Percentiles rank a stretch among this genome's conserved stretches.
Conservation (phyloP, 2,329 filamentous ascomycete genomes). For the Stagonosporopsis chrysanthemi region DNA sequence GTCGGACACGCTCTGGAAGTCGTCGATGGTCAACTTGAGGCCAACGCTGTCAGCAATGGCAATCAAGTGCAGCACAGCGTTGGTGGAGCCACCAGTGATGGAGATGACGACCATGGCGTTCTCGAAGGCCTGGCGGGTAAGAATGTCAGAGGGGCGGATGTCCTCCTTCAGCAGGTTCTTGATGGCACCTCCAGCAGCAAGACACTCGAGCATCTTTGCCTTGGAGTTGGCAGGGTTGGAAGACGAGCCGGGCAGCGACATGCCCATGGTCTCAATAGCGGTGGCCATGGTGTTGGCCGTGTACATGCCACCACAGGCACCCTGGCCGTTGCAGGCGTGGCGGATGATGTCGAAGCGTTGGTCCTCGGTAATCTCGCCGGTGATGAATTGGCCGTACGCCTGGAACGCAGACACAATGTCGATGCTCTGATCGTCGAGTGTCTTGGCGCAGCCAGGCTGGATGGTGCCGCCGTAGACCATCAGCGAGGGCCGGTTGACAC, state of each 20-base stretch:
- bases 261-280: conserved; percentile 60
- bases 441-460: conserved; percentile 84
- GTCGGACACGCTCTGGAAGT: conserved; percentile 60
- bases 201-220: conserved; percentile 59
- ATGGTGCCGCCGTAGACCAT: conserved; percentile 99
- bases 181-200: conserved; percentile 59
- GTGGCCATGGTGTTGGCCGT: conserved; percentile 63
- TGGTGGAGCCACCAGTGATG: conserved; percentile 60
- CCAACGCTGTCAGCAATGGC: conserved; percentile 60
- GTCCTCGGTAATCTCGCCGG: conserved; percentile 89
- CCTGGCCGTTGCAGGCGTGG: conserved; percentile 83
- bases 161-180: conserved; percentile 60
- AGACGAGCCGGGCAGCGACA: conserved; percentile 60
- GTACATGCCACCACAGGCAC: conserved; percentile 84
- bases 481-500: conserved; percentile 90
- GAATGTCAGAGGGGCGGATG: conserved; percentile 58
- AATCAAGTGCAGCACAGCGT: conserved; percentile 60
- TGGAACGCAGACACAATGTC: conserved; percentile 99
- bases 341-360: conserved; percentile 94
- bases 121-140: conserved; percentile 58
- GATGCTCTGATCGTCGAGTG: conserved; percentile 72
- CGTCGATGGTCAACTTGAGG: conserved; percentile 59
- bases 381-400: conserved; percentile 93
- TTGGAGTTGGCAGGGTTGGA: conserved; percentile 60
- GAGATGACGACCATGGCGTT: conserved; percentile 61